Base-by-base conservation (phyloP, 129 eudicot genomes). In the Pittosporum tobira region DNA sequence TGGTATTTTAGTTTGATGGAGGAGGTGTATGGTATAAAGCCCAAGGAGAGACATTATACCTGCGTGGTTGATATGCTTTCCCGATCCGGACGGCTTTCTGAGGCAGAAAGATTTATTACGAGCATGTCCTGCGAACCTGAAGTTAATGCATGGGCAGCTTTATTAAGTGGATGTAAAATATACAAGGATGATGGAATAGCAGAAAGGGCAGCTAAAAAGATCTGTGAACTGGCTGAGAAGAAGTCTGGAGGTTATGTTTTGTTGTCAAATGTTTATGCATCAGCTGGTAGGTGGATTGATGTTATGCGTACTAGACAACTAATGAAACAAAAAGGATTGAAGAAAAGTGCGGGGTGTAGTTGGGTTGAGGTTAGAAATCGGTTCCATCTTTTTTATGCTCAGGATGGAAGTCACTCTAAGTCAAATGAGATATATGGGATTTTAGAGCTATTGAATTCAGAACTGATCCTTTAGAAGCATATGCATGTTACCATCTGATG, bases 321-420 rank as follows among this genome's bases (percentile, higher is more conserved):
- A 65, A 85, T 85, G 94, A 71, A 51, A 49, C 71, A 78, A 63
- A 85, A 53, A 69, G 89, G 87, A 14, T n/a, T 75, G 57, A 81
- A 79, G 79, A 81, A 76, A 47, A 67, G 47, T 38, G 88, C 87
- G 1, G 87, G 95, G 2, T 85, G 84, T 71, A 85, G 95, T 71
- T 81, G 89, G 95, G 62, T 85, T 64, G 95, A 81, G 67, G 74
- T 81, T 68, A 73, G 77, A 68, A 70, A 81, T 62, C 58, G 64
- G 31, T 34, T 73, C 48, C 83, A 81, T 55, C 14, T 55, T 47
- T 81, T 85, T 65, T 85, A 73, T 65, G 71, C 90, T 25, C 95
- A 81, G 48, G 87, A 85, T 76, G 86, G 75, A 37, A 68, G 46
- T 62, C 79, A 71, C 55, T 28, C 12, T 59, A 51, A 73, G 29